phyloP scores from a whole-genome alignment of 208 protist genomes.

The Endotrypanum monterogeii region DNA sequence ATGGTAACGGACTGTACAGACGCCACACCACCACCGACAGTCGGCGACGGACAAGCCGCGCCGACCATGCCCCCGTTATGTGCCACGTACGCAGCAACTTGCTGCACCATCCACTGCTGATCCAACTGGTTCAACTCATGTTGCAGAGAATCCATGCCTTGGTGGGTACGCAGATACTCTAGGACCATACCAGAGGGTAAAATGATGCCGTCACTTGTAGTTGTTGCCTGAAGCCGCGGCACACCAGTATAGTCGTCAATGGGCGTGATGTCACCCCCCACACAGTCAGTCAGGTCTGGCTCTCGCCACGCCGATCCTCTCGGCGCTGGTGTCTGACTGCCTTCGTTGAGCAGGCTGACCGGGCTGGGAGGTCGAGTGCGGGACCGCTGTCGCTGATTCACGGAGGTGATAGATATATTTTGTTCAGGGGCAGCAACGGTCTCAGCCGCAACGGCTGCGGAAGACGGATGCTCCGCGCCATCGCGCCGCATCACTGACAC shows the following conservation, averaged over 20 bases:
- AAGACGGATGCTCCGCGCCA: background rate
- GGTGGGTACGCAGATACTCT: slow-evolving; percentile 83
- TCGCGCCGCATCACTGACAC: background rate
- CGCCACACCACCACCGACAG: slow-evolving; percentile 2
- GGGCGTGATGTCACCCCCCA: slow-evolving; percentile 57
- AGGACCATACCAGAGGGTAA: slow-evolving; percentile 83
- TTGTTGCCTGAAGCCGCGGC: slow-evolving; percentile 58
- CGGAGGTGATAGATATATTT: slow-evolving; percentile 12
- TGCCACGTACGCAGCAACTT: slow-evolving; percentile 42
- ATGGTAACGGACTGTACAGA: slow-evolving; percentile 70
- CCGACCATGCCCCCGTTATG: slow-evolving; percentile 20
- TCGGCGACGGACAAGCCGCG: slow-evolving; percentile 17
- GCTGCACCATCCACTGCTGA: slow-evolving; percentile 39
- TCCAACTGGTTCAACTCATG: slow-evolving; percentile 66
- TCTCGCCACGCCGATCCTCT: slow-evolving; percentile 65
- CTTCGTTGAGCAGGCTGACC: slow-evolving; percentile 2
- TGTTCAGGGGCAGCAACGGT: background rate
- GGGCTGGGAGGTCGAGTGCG: slow-evolving; percentile 30
- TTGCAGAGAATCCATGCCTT: slow-evolving; percentile 71
- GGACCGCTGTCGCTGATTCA: slow-evolving; percentile 28
- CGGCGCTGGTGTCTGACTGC: slow-evolving; percentile 14
- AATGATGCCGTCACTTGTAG: slow-evolving; percentile 42
- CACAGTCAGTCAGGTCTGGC: slow-evolving; percentile 49
- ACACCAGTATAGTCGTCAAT: slow-evolving; percentile 59
- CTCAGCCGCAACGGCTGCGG: background rate